Conservation (phyloP, 371 early-diverging fungal genomes). For the Haplosporangium sp. region DNA sequence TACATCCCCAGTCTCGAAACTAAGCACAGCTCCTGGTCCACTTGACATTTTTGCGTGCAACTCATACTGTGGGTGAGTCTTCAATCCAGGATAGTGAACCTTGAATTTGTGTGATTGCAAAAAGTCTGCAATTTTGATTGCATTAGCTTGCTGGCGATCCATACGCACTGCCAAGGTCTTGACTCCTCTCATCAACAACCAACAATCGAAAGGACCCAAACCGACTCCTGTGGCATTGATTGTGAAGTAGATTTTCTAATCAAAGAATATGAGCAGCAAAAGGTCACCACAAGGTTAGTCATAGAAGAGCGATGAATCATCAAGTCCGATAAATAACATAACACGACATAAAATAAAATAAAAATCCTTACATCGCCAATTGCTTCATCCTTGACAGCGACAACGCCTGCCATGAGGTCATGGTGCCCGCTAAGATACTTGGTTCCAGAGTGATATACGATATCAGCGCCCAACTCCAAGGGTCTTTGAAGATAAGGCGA, state of each 20-base stretch:
- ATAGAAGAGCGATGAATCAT: background rate
- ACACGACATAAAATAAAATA: background rate
- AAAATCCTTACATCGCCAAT: conserved; percentile 73
- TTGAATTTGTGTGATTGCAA: conserved; percentile 82
- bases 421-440: conserved; percentile 95
- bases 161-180: conserved; percentile 92
- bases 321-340: background rate
- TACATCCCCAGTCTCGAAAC: conserved; percentile 92
- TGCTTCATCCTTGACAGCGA: conserved; percentile 74
- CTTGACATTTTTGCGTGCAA: conserved; percentile 81
- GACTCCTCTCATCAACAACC: conserved; percentile 88
- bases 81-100: conserved; percentile 91
- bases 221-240: conserved; percentile 95
- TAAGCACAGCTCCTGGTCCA: conserved; percentile 95
- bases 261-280: background rate
- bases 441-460: conserved; percentile 89
- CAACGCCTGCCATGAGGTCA: conserved; percentile 93
- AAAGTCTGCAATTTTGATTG: conserved; percentile 81
- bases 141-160: conserved; percentile 85
- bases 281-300: background rate
- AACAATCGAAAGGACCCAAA: conserved; percentile 88
- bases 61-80: conserved; percentile 89
- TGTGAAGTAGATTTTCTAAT: conserved; percentile 79
- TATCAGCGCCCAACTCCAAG: conserved; percentile 90
- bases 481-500: conserved; percentile 89